Evolutionary conservation across 176 grass and related monocot genomes (phyloP), one percentile per base, ranked within the genome.

Genomic region (Chrysopogon serrulatus): DNA sequence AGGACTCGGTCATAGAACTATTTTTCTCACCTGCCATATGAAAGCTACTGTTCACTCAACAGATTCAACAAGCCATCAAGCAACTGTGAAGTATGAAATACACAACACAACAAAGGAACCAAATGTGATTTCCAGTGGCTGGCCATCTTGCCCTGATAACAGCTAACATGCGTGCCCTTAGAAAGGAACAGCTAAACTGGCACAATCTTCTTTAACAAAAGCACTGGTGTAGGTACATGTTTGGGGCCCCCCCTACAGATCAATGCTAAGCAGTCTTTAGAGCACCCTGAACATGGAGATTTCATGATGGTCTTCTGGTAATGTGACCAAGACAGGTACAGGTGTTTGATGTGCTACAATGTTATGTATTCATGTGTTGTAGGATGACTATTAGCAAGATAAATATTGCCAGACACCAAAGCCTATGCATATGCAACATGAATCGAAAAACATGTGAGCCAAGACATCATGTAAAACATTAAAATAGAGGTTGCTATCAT

Each of bases 151-250:
- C 43, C 33, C 67, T 79, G 57, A 28, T 45, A 73, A 56, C 81
- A 66, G 57, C 57, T 84, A 35, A 48, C 28, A 33, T 36, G 19
- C 12, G 7, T 48, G 64, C 4, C 66, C 48, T 34, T 40, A 23
- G 8, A 54, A 56, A 68, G n/a, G n/a, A 51, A 56, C 16, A 40
- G 32, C 45, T 75, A 48, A 53, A 84, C 34, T 21, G 33, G 74
- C 76, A 48, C 34, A 84, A 16, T 51, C 19, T 65, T 67, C 14
- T 88, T 84, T 79, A 88, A 66, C 81, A 79, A 54, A 65, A 73
- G 21, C 35, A 79, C 67, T 65, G 48, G 24, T 41, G 66, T 49
- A 63, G 76, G 53, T 66, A 28, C 63, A 77, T 48, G 32, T 47
- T 68, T 64, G 71, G 31, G 6, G 24, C 21, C 2, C 2, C 47